Percentiles rank a stretch among this genome's conserved stretches.
Conservation (phyloP, 1,284 basidiomycete genomes). For the Boletus semigastroideus region DNA sequence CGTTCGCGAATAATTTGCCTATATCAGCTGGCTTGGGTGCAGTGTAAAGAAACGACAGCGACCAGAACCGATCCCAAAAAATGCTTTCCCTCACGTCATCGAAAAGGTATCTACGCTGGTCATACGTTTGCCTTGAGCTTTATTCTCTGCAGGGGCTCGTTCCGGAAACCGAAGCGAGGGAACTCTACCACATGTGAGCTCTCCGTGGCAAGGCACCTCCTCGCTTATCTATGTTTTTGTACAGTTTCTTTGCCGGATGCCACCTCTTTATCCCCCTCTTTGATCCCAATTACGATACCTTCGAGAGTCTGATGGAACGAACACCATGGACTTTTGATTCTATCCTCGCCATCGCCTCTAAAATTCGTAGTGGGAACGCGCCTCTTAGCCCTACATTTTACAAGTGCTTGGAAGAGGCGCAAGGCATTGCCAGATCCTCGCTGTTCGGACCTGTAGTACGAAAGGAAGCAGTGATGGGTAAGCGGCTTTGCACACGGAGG, state of each 20-base stretch:
- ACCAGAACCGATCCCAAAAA: conserved; percentile 83
- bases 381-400: conserved; percentile 84
- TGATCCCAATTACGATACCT: conserved; percentile 88
- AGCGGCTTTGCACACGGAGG: conserved; percentile 16
- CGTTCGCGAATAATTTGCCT: conserved; percentile 16
- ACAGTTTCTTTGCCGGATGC: conserved; percentile 92
- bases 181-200: conserved; percentile 77
- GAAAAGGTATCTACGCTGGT: conserved; percentile 57
- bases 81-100: conserved; percentile 80
- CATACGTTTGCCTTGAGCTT: conserved; percentile 1
- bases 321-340: conserved; percentile 93
- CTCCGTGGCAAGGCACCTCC: conserved; percentile 1
- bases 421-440: conserved; percentile 90
- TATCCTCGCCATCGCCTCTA: conserved; percentile 87
- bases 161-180: conserved; percentile 72
- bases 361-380: conserved; percentile 87
- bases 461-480: conserved; percentile 92
- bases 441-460: conserved; percentile 89
- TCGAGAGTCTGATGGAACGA: conserved; percentile 85
- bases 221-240: conserved; percentile 24
- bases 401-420: conserved; percentile 88
- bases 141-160: conserved; percentile 62
- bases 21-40: conserved; percentile 15
- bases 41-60: conserved; percentile 86
- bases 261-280: conserved; percentile 94